Conservation (phyloP, 176 grass and related monocot genomes). For the Cenchrus purpureus region DNA sequence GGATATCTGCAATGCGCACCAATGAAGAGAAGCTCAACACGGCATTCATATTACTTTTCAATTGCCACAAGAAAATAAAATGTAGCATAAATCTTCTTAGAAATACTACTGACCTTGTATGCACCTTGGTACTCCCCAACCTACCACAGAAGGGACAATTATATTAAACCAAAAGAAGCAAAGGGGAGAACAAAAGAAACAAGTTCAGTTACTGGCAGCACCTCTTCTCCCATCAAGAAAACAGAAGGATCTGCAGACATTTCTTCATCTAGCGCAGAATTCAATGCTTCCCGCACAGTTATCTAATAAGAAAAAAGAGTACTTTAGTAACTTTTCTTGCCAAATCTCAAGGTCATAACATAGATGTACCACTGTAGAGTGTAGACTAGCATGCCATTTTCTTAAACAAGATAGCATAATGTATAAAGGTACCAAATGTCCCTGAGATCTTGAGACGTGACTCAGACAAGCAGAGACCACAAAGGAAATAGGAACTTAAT, state of each 20-base stretch:
- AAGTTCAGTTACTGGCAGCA: slow-evolving; percentile 2
- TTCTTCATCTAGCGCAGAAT: slow-evolving; percentile 84
- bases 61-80: slow-evolving; percentile 1
- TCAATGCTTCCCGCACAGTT: slow-evolving; percentile 78
- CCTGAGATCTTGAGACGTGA: background rate
- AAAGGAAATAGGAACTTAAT: background rate
- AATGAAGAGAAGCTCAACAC: slow-evolving; percentile 15
- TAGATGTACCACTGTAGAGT: background rate
- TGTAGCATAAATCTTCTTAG: background rate
- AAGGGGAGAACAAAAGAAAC: background rate
- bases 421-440: background rate
- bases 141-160: slow-evolving; percentile 43
- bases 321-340: slow-evolving; percentile 7
- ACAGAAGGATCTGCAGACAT: slow-evolving; percentile 94
- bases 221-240: slow-evolving; percentile 97
- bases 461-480: background rate
- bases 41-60: background rate
- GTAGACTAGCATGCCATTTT: background rate
- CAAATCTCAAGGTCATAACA: background rate
- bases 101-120: slow-evolving; percentile 74
- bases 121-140: slow-evolving; percentile 98
- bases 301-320: slow-evolving; percentile 55
- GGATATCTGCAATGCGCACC: slow-evolving; percentile 66
- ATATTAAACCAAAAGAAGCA: slow-evolving; percentile 26
- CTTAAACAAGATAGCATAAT: background rate